Conservation (phyloP, 2,329 filamentous ascomycete genomes). For the Aspergillus chevalieri region DNA sequence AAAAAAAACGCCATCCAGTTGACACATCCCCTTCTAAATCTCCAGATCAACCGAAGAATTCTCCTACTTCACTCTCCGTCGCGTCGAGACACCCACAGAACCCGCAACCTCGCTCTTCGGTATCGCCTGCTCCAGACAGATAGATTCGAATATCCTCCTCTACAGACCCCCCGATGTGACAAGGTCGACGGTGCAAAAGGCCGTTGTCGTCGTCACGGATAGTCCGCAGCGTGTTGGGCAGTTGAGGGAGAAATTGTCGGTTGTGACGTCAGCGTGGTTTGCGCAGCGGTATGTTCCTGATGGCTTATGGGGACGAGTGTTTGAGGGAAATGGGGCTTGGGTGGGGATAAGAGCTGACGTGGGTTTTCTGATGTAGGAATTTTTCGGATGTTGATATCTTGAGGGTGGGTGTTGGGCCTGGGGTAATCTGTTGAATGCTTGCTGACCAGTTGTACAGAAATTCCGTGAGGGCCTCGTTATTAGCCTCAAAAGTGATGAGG, state of each 20-base stretch:
- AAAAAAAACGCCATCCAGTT: background rate
- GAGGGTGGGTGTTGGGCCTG: slow-evolving; percentile 41
- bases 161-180: slow-evolving; percentile 83
- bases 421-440: background rate
- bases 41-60: slow-evolving; percentile 83
- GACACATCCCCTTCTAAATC: background rate
- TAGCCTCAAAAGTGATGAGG: slow-evolving; percentile 56
- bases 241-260: slow-evolving; percentile 78
- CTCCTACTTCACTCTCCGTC: slow-evolving; percentile 91
- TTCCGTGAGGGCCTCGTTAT: slow-evolving; percentile 80
- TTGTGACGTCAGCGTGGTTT: slow-evolving; percentile 95
- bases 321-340: background rate
- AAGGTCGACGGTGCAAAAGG: slow-evolving; percentile 96
- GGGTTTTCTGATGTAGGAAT: slow-evolving; percentile 47
- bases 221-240: slow-evolving; percentile 85
- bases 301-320: background rate
- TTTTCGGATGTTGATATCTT: slow-evolving; percentile 90
- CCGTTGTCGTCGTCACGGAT: slow-evolving; percentile 90
- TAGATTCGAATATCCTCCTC: slow-evolving; percentile 71
- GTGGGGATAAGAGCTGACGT: background rate
- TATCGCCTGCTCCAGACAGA: slow-evolving; percentile 88
- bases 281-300: slow-evolving; percentile 60
- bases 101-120: slow-evolving; percentile 83
- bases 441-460: slow-evolving; percentile 44
- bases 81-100: slow-evolving; percentile 36